Base-by-base conservation (phyloP, 352 stramenopile species). In the Blastocystis sp. region DNA sequence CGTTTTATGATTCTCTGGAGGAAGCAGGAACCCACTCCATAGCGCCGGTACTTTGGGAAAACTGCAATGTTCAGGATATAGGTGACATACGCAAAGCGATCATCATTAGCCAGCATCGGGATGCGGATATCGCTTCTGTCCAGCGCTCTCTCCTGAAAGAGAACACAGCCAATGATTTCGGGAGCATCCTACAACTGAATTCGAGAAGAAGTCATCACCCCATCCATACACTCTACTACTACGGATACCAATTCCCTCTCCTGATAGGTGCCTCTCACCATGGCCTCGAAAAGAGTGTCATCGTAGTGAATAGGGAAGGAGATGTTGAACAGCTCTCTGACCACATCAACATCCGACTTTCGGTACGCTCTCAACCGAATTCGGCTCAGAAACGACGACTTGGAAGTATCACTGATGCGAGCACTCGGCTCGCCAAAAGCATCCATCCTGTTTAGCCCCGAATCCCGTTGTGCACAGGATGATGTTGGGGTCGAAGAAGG, bases 21-120 rank as follows among this genome's bases (percentile, higher is more conserved):
- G 34, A 84, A 53, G 21, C 56, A 53, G 19, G 74, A 67, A 11
- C 74, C 74, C 10, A 84, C 66, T 48, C 74, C 74, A 14, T 45
- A 38, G 7, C 60, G 56, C 14, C 48, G 34, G 52, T 84, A 84
- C 52, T 84, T 34, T 19, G 41, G 34, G 45, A 53, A 70, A 2
- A 84, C 74, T 23, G 74, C 74, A 70, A 84, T 84, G 45, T 84
- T 84, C 11, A 84, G 56, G 41, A 84, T 67, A 34, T 84, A 84
- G 38, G 66, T 38, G 11, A 84, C 52, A 52, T 84, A 62, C 21
- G 52, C n/a, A 56, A 59, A 84, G 14, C 40, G 40, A 67, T 53
- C 56, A 7, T 34, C 11, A 23, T 84, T 19, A 19, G 28, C 61
- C 21, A 84, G 43, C 23, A 38, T 69, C n/a, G 56, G 14, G 48